Conservation (phyloP, 352 stramenopile genomes). For the Pythium phragmitis region DNA sequence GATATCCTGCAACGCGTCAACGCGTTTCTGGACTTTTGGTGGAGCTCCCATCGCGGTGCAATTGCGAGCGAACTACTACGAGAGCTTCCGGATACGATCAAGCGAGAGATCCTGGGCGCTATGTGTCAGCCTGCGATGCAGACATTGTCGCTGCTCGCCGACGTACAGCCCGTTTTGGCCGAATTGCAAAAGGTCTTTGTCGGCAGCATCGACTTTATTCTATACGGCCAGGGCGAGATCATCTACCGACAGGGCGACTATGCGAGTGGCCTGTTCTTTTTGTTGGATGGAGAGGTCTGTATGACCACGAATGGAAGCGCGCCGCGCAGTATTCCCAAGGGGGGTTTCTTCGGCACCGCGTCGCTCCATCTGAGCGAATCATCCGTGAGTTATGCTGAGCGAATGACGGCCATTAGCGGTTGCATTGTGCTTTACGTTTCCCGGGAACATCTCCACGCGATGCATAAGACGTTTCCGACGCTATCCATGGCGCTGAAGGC, state of each 20-base stretch:
- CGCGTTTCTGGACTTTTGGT: conserved; percentile 72
- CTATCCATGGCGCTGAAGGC: conserved; percentile 63
- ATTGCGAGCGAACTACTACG: conserved; percentile 45
- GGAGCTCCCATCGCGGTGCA: conserved; percentile 54
- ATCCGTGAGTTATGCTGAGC: conserved; percentile 43
- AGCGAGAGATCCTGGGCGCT: conserved; percentile 44
- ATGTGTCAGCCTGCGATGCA: conserved; percentile 54
- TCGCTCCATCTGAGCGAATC: conserved; percentile 49
- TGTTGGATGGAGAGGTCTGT: conserved; percentile 53
- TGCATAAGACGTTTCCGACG: conserved; percentile 62
- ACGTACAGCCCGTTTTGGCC: conserved; percentile 37
- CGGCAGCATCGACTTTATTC: conserved; percentile 48
- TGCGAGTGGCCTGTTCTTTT: conserved; percentile 55
- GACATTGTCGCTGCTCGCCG: conserved; percentile 38
- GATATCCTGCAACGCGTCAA: conserved; percentile 52
- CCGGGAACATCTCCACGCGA: conserved; percentile 46
- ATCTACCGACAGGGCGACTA: conserved; percentile 64
- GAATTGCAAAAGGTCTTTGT: conserved; percentile 45
- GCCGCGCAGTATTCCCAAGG: conserved; percentile 38
- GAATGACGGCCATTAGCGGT: conserved; percentile 54
- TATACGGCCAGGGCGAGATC: conserved; percentile 64
- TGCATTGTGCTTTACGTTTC: conserved; percentile 59
- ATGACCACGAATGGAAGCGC: conserved; percentile 37
- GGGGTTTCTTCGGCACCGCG: conserved; percentile 52
- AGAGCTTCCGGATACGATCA: conserved; percentile 54